Conservation (phyloP, 352 stramenopile species). For the Phytopythium mirpurense region DNA sequence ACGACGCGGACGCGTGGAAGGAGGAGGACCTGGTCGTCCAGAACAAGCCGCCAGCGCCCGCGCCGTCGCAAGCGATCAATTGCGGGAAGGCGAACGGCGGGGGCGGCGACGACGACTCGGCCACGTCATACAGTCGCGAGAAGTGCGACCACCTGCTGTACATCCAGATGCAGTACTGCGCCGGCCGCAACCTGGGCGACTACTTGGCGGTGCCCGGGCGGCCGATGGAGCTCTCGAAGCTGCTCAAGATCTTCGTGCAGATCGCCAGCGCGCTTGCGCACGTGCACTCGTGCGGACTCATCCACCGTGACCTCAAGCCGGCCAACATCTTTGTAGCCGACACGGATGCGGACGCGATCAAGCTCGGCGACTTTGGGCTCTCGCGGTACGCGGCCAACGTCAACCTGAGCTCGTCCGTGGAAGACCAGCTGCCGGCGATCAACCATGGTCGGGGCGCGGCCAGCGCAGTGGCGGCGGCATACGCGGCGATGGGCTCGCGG, state of each 20-base stretch:
- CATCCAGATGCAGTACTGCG: constrained; percentile 93
- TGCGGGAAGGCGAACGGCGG: constrained; percentile 2
- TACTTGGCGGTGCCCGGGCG: constrained; percentile 69
- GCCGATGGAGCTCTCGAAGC: constrained; percentile 67
- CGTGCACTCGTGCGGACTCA: constrained; percentile 86
- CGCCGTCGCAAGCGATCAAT: not conserved
- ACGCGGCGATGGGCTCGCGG: constrained; percentile 30
- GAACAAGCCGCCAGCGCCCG: constrained; percentile 16
- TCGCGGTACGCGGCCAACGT: constrained; percentile 80
- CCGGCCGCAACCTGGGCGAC: constrained; percentile 77
- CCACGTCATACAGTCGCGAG: constrained; percentile 39
- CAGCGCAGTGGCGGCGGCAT: constrained; percentile 3
- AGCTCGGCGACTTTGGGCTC: constrained; percentile 88
- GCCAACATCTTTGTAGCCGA: constrained; percentile 91
- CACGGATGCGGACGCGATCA: constrained; percentile 80
- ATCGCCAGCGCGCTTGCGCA: constrained; percentile 88
- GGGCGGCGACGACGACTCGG: constrained; percentile 20
- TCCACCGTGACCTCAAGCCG: constrained; percentile 91
- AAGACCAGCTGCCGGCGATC: constrained; percentile 21
- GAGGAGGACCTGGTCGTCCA: constrained; percentile 56
- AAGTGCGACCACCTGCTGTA: constrained; percentile 87
- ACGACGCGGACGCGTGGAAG: constrained; percentile 44
- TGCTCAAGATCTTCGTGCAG: constrained; percentile 87
- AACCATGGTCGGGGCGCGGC: constrained; percentile 5
- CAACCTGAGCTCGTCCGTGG: constrained; percentile 45